Evolutionary conservation across 140 eudicot species (phyloP).

Genomic region (Bidens hawaiensis): DNA sequence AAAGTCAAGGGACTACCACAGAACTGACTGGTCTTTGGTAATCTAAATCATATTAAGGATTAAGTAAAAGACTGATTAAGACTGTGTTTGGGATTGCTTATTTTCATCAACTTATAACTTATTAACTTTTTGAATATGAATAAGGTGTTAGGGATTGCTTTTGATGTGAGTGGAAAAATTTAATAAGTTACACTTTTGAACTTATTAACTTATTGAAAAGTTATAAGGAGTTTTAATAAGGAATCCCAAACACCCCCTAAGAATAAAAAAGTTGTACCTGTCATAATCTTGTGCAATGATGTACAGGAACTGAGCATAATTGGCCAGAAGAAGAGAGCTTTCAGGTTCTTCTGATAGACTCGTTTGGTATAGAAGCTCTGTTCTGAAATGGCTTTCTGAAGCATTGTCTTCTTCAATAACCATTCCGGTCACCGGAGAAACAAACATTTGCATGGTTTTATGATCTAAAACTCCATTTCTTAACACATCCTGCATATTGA

Average conservation of each 20-base stretch:
- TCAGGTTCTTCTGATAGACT: conserved; percentile 63
- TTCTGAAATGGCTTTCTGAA: conserved; percentile 40
- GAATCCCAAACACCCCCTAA: too few species aligned
- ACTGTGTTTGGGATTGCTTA: too few species aligned
- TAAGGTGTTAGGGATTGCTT: too few species aligned
- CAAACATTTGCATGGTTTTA: conserved; percentile 42
- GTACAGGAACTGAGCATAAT: conserved; percentile 83
- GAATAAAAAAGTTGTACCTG: conserved; percentile 44
- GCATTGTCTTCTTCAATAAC: conserved; percentile 39
- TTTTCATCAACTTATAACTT: too few species aligned
- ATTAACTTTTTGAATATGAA: too few species aligned
- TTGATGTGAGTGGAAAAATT: too few species aligned
- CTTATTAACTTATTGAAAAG: too few species aligned
- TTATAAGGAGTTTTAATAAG: too few species aligned
- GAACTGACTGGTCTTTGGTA: too few species aligned
- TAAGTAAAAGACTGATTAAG: neutral
- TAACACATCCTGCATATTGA: conserved; percentile 40
- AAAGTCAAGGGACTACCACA: too few species aligned
- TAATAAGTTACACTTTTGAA: too few species aligned
- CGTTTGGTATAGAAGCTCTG: conserved; percentile 61
- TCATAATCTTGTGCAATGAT: conserved; percentile 68
- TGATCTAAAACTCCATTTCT: conserved; percentile 40
- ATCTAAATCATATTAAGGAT: neutral
- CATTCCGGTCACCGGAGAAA: conserved; percentile 58
- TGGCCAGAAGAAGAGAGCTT: conserved; percentile 66